These are phyloP conservation scores for Candida rishiriensis DNA, from an alignment of 805 yeast species.

Conservation along the genomic window DNA sequence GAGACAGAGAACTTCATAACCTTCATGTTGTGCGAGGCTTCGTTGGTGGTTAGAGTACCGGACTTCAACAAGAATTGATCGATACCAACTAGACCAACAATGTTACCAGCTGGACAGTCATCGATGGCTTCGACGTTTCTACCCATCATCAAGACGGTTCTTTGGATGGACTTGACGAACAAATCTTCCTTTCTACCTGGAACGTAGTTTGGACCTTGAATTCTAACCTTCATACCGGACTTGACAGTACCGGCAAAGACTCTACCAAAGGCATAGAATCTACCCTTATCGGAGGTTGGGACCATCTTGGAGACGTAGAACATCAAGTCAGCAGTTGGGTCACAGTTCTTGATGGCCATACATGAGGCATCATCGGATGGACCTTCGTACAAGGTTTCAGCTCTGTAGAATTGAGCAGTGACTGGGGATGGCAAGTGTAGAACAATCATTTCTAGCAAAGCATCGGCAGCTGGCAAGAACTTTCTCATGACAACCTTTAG, in stretches of 20 bases:
- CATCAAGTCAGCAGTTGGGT: constrained; percentile 97
- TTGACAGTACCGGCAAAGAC: constrained; percentile 99
- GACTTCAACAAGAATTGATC: constrained; percentile 99
- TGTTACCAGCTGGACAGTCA: constrained; percentile 99
- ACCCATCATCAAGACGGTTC: constrained; percentile 99
- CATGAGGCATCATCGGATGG: constrained; percentile 90
- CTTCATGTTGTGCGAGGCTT: constrained; percentile 98
- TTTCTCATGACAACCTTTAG: constrained; percentile 98
- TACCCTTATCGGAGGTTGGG: constrained; percentile 99
- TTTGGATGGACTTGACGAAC: constrained; percentile 95
- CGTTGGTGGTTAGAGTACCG: constrained; percentile 97
- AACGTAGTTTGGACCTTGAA: constrained; percentile 99
- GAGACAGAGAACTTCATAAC: constrained; percentile 99
- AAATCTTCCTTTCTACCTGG: constrained; percentile 98
- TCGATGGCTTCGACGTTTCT: constrained; percentile 96
- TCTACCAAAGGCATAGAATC: constrained; percentile 99
- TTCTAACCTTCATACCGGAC: constrained; percentile 99
- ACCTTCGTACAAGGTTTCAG: constrained; percentile 98
- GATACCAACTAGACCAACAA: constrained; percentile 99
- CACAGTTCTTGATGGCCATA: constrained; percentile 95
- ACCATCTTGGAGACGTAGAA: constrained; percentile 99
- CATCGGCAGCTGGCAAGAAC: constrained; percentile 99
- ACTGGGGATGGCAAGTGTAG: constrained; percentile 99
- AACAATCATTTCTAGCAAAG: constrained; percentile 97
- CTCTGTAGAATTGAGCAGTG: constrained; percentile 99